Percentiles rank a stretch among this genome's conserved stretches.
Evolutionary conservation across 495 filamentous ascomycete genomes (phyloP).

Genomic region (Chaetomium cochliodes): DNA sequence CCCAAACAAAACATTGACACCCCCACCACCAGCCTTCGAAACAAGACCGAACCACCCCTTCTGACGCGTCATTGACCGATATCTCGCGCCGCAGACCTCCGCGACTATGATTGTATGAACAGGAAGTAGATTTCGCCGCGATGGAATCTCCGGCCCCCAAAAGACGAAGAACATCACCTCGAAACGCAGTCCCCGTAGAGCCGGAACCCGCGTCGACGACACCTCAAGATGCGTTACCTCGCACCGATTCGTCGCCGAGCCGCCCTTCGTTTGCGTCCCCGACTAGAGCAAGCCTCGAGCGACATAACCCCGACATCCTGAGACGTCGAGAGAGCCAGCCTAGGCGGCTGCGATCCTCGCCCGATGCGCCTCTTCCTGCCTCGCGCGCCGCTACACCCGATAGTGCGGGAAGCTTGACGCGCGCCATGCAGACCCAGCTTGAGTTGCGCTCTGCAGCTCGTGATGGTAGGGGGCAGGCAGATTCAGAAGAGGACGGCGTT

Average conservation of each 20-base stretch:
- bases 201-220: conserved; percentile 26
- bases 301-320: conserved; percentile 60
- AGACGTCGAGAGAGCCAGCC: conserved; percentile 44
- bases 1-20: conserved; percentile 22
- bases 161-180: conserved; percentile 59
- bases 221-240: conserved; percentile 17
- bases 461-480: conserved; percentile 23
- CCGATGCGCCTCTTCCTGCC: conserved; percentile 27
- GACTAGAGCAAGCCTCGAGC: conserved; percentile 62
- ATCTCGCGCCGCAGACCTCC: conserved; percentile 7
- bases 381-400: conserved; percentile 33
- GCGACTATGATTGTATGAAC: conserved; percentile 23
- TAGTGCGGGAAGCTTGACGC: conserved; percentile 22
- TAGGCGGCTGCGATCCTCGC: conserved; percentile 34
- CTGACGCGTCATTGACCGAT: conserved; percentile 26
- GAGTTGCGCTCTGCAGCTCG: conserved; percentile 17
- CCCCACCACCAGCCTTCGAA: conserved; percentile 4
- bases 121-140: conserved; percentile 20
- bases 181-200: conserved; percentile 38
- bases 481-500: conserved; percentile 41
- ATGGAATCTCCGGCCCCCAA: conserved; percentile 62
- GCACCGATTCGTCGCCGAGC: conserved; percentile 10
- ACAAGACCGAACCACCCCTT: conserved; percentile 15
- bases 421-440: conserved; percentile 21
- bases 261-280: conserved; percentile 65